Conservation (phyloP, 1,139 yeast genomes). For the Pichia sorboxylosa region DNA sequence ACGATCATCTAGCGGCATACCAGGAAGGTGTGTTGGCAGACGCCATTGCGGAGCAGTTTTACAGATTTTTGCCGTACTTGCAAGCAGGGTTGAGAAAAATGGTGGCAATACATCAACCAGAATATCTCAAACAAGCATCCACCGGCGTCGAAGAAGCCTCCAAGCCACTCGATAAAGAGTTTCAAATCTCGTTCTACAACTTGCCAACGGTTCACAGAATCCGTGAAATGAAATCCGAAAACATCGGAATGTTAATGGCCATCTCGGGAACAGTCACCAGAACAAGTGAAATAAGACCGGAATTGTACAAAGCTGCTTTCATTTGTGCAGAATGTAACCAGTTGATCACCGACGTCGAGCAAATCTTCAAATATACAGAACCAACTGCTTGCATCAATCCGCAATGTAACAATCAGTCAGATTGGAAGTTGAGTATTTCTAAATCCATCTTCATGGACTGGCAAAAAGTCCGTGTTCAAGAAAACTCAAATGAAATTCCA, state of each 20-base stretch:
- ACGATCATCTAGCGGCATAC: conserved; percentile 59
- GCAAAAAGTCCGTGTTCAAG: conserved; percentile 95
- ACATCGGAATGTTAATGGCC: conserved; percentile 74
- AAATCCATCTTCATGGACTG: conserved; percentile 90
- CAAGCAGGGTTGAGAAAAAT: conserved; percentile 63
- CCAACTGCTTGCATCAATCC: conserved; percentile 88
- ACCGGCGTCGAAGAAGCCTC: conserved; percentile 19
- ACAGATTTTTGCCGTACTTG: conserved; percentile 80
- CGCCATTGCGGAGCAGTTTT: conserved; percentile 85
- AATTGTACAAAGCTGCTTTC: conserved; percentile 75
- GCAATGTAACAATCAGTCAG: conserved; percentile 74
- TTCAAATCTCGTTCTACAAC: conserved; percentile 85
- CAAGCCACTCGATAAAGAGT: conserved; percentile 53
- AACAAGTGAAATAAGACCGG: conserved; percentile 96
- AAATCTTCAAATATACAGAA: conserved; percentile 85
- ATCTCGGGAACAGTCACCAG: conserved; percentile 94
- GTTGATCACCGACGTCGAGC: conserved; percentile 81
- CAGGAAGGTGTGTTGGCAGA: conserved; percentile 84
- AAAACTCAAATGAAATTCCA: conserved; percentile 90
- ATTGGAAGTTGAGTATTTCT: conserved; percentile 74
- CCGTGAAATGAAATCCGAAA: conserved; percentile 82
- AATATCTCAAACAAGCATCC: conserved; percentile 36
- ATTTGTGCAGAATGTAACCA: conserved; percentile 87
- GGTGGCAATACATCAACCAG: conserved; percentile 68
- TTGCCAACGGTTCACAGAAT: conserved; percentile 75